Base-by-base conservation (phyloP, 495 filamentous ascomycete species). In the Cercophora sp. region DNA sequence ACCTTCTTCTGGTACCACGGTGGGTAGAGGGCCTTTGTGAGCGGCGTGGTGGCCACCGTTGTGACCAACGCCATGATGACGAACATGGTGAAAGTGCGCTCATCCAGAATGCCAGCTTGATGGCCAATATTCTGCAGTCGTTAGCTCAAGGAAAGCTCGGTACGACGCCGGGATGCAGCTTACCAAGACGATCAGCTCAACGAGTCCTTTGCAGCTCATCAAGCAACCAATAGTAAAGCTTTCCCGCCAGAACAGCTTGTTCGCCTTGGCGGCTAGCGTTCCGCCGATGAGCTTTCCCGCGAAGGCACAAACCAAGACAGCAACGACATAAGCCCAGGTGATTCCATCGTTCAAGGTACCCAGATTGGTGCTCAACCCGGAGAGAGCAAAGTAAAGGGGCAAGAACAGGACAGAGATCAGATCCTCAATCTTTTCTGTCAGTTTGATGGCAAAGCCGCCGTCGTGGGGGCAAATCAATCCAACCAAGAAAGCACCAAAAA, bases 161-260 rank as follows among this genome's bases (percentile, higher is more conserved):
- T 43, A 2, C 0, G 4, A n/a, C 8, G 19, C 9, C 16, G 0
- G 23, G 2, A 16, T 2, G 3, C 11, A 6, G 73, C 83, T 73
- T 76, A 94, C 90, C 67, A 98, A 64, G 2, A 96, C 92, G 69
- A 98, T 98, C 42, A 96, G 74, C 69, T 98, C 93, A 0, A 96
- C 89, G 43, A 98, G 76, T 49, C 93, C 93, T 66, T 98, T 98
- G 68, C 93, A 98, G 65, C 89, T 95, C 93, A 98, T 98, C 66
- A 98, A 66, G 32, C 87, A 83, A 20, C 93, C 93, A 56, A 98
- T 94, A 4, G 89, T 85, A 16, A 95, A 82, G 59, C 89, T 92
- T 67, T 98, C 93, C 56, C 93, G 79, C 93, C 93, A 98, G 8
- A 96, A 74, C 24, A 96, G 75, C 15, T 88, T 90, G 65, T 82